A percentile compares a stretch with the other conserved stretches of the same genome.
These are phyloP conservation scores for Pichia californica DNA, from an alignment of 805 yeast genomes.

Conservation along the genomic window DNA sequence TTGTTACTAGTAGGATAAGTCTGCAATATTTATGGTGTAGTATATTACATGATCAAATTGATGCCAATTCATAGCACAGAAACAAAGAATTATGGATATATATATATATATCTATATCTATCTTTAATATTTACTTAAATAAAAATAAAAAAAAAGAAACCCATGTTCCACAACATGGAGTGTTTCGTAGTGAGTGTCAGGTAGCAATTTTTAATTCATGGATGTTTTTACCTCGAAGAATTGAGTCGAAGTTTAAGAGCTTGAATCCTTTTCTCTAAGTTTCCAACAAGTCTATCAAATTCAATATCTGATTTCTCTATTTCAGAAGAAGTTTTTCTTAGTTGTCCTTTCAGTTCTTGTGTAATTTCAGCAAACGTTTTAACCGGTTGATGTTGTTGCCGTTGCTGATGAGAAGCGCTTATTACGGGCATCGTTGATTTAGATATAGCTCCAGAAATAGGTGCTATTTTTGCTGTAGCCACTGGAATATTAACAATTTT, in stretches of 20 bases:
- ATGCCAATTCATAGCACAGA: too few relatives aligned
- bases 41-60: too few relatives aligned
- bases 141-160: too few relatives aligned
- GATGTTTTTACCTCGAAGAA: neutral
- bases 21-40: too few relatives aligned
- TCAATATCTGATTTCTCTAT: constrained; percentile 20
- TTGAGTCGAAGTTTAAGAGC: constrained; percentile 2
- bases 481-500: neutral
- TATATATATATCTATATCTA: neutral
- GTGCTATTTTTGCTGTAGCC: neutral
- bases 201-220: too few relatives aligned
- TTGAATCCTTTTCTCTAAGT: constrained; percentile 18
- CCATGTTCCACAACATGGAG: constrained; percentile 1
- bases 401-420: neutral
- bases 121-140: too few relatives aligned
- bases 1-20: too few relatives aligned
- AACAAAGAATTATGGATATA: too few relatives aligned
- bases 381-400: neutral
- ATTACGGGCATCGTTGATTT: too few relatives aligned
- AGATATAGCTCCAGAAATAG: neutral
- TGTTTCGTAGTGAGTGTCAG: too few relatives aligned
- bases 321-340: constrained; percentile 18
- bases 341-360: constrained; percentile 16
- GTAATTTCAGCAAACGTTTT: constrained; percentile 22
- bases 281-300: constrained; percentile 15